phyloP scores from a whole-genome alignment of 176 grass and related monocot genomes.

The Thinopyrum elongatum region DNA sequence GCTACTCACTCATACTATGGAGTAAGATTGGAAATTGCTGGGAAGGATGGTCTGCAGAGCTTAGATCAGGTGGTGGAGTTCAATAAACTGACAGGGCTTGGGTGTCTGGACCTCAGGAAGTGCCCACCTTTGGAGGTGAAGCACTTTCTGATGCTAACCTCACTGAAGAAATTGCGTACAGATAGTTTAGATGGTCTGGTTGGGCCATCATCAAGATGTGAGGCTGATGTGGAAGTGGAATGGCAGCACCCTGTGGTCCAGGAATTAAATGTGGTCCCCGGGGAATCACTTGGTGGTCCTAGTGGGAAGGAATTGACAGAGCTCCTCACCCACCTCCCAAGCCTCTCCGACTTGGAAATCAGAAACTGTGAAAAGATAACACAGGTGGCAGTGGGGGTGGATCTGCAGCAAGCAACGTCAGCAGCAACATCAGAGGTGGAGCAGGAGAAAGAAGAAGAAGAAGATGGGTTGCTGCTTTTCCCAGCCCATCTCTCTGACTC shows the following conservation, averaged over 20 bases:
- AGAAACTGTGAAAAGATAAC: not conserved
- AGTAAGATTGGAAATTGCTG: not conserved
- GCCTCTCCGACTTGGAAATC: not conserved
- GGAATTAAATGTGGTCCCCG: too few species aligned
- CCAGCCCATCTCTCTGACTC: not conserved
- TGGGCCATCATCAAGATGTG: too few species aligned
- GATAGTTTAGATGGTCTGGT: not conserved
- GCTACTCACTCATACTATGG: rapidly evolving
- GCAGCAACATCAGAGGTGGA: too few species aligned
- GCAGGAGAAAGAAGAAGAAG: too few species aligned
- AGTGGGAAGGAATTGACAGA: not conserved
- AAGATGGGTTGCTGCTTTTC: too few species aligned
- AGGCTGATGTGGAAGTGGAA: too few species aligned
- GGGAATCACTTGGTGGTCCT: not conserved
- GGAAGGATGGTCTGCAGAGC: not conserved
- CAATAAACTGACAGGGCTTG: not conserved
- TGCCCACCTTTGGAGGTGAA: not conserved
- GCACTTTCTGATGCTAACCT: not conserved
- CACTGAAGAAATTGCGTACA: rapidly evolving
- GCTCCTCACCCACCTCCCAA: not conserved
- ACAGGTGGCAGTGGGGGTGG: not conserved
- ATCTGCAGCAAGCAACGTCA: too few species aligned
- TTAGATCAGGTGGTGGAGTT: not conserved
- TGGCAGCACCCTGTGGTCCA: too few species aligned
- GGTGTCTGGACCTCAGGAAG: rapidly evolving